Conservation (phyloP, 768 basidiomycete genomes). For the Harrya chromipes region DNA sequence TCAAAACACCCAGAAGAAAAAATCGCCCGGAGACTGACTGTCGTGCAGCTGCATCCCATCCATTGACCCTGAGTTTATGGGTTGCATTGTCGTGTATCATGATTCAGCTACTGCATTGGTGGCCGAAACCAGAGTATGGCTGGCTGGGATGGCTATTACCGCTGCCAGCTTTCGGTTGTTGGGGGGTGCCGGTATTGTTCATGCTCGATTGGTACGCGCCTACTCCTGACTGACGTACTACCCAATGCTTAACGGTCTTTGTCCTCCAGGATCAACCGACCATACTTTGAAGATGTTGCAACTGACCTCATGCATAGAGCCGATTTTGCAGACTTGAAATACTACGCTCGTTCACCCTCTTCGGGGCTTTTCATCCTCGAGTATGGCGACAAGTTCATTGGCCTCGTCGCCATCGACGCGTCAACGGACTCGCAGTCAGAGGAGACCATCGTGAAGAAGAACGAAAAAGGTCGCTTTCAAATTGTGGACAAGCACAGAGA, state of each 20-base stretch:
- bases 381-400: slow-evolving; percentile 54
- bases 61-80: slow-evolving; percentile 62
- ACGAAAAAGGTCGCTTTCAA: slow-evolving; percentile 13
- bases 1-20: background rate
- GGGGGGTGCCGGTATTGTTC: slow-evolving; percentile 63
- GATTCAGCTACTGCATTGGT: slow-evolving; percentile 61
- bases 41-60: slow-evolving; percentile 50
- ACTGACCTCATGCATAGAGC: slow-evolving; percentile 49
- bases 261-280: slow-evolving; percentile 60
- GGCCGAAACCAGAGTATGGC: slow-evolving; percentile 52
- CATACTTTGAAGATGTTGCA: slow-evolving; percentile 55
- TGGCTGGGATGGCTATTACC: slow-evolving; percentile 52
- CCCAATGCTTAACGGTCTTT: background rate
- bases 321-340: slow-evolving; percentile 54
- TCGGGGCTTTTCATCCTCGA: slow-evolving; percentile 75
- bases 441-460: slow-evolving; percentile 23
- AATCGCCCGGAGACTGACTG: background rate
- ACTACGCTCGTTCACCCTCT: slow-evolving; percentile 59
- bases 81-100: slow-evolving; percentile 54
- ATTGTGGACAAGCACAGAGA: slow-evolving; percentile 10
- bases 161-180: slow-evolving; percentile 63
- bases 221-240: background rate
- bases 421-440: slow-evolving; percentile 39
- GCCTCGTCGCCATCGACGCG: slow-evolving; percentile 70
- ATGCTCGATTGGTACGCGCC: slow-evolving; percentile 62